A percentile compares a stretch with the other conserved stretches of the same genome.
Conservation (phyloP, 1,284 basidiomycete genomes). For the Puccinia triticina region DNA sequence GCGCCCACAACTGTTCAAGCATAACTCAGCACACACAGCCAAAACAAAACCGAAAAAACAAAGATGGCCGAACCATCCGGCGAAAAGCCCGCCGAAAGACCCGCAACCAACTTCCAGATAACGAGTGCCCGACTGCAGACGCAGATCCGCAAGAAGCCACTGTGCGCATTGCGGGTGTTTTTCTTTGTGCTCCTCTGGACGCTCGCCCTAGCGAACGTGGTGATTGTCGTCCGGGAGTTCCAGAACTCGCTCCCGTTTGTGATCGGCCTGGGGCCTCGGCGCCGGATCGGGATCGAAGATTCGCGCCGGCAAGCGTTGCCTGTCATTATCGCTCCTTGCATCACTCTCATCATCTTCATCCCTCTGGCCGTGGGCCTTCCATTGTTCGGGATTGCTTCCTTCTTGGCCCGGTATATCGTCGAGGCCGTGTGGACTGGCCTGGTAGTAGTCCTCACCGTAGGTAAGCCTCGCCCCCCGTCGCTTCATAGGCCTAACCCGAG, state of each 20-base stretch:
- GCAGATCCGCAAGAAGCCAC: slow-evolving; percentile 1
- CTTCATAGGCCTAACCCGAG: background rate
- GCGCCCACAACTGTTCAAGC: background rate
- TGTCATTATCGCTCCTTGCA: background rate
- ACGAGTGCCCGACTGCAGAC: background rate
- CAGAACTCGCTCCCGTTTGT: slow-evolving; percentile 14
- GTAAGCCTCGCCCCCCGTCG: background rate
- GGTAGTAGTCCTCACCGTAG: background rate
- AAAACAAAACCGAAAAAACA: background rate
- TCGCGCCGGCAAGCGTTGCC: slow-evolving; percentile 18
- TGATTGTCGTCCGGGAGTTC: slow-evolving; percentile 20
- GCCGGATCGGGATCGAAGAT: slow-evolving; percentile 11
- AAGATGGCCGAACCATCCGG: background rate
- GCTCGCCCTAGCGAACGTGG: slow-evolving; percentile 5
- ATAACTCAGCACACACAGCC: background rate
- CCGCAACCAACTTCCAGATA: background rate
- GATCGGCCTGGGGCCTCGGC: slow-evolving; percentile 1
- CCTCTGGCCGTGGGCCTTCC: slow-evolving; percentile 10
- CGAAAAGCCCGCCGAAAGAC: too few species aligned
- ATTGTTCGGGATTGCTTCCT: slow-evolving; percentile 10
- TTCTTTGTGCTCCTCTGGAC: slow-evolving; percentile 5
- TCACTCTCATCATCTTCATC: slow-evolving; percentile 5
- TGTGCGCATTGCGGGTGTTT: background rate
- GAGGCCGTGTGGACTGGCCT: background rate
- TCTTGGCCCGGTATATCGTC: slow-evolving; percentile 10